Percentiles rank a stretch among this genome's conserved stretches.
These are phyloP conservation scores for Phytopythium sindhum DNA, from an alignment of 352 stramenopile genomes.

Conservation along the genomic window DNA sequence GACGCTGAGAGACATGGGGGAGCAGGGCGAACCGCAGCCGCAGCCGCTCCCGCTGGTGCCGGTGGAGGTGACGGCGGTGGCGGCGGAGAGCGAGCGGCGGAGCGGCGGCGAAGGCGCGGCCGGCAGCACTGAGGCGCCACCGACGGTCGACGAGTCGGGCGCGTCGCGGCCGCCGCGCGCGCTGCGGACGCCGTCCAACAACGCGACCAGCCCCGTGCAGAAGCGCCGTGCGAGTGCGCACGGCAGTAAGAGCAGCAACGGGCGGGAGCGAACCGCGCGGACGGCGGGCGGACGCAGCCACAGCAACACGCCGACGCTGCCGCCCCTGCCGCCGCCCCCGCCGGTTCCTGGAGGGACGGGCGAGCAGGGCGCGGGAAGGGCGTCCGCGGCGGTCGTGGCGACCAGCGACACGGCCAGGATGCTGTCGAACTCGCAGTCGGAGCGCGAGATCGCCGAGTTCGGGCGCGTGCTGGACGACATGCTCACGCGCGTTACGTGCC, in stretches of 20 bases:
- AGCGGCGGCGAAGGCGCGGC: background rate
- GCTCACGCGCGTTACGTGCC: conserved; percentile 60
- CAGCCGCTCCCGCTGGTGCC: background rate
- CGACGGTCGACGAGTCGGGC: background rate
- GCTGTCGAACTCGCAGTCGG: conserved; percentile 63
- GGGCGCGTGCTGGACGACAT: conserved; percentile 69
- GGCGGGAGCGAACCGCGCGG: background rate
- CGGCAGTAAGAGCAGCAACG: background rate
- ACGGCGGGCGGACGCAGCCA: conserved; percentile 3
- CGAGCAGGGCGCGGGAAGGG: background rate
- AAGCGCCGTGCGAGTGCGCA: conserved; percentile 4
- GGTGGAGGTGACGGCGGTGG: background rate
- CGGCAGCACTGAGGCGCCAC: background rate
- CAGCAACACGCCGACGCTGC: conserved; percentile 11
- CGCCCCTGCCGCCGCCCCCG: background rate
- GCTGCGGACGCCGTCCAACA: background rate
- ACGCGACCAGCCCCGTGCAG: conserved; percentile 6
- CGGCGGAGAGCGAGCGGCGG: background rate
- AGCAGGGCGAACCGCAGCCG: background rate
- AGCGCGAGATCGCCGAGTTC: conserved; percentile 76
- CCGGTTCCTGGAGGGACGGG: background rate
- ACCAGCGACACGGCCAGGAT: conserved; percentile 19
- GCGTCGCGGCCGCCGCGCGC: background rate
- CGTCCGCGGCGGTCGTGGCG: background rate
- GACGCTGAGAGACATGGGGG: background rate